Conservation (phyloP, 2,329 filamentous ascomycete species). For the Lojkania enalia region DNA sequence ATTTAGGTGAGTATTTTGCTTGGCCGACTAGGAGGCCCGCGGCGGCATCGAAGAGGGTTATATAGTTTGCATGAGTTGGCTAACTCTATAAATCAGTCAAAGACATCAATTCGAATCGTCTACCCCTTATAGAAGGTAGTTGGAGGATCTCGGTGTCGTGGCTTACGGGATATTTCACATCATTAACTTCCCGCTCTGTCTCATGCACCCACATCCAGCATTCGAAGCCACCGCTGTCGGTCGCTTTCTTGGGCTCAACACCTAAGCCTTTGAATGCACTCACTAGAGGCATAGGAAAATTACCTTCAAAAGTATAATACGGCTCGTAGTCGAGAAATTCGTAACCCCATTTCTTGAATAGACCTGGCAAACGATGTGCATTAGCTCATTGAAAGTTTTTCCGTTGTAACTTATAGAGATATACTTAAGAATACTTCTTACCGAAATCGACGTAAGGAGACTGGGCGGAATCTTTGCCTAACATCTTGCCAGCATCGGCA, state of each 20-base stretch:
- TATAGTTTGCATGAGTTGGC: not conserved
- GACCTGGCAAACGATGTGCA: not conserved
- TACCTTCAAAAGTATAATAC: slow-evolving; percentile 1
- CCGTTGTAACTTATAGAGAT: not conserved
- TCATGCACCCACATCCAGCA: slow-evolving; percentile 2
- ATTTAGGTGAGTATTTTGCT: not conserved
- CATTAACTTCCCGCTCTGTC: not conserved
- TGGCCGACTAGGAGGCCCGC: slow-evolving; percentile 3
- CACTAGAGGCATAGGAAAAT: not conserved
- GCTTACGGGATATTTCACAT: slow-evolving; percentile 1
- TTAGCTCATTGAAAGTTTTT: not conserved
- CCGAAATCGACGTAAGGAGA: not conserved
- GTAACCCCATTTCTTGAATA: slow-evolving; percentile 4
- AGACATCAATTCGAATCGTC: no score
- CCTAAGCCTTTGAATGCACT: not conserved
- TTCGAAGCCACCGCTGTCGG: not conserved
- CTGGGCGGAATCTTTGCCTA: not conserved
- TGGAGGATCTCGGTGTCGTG: no score
- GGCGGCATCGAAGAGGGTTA: not conserved
- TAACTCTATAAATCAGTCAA: not conserved
- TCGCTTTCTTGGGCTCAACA: not conserved
- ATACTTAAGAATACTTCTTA: not conserved
- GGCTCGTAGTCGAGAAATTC: not conserved
- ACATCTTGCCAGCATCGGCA: not conserved
- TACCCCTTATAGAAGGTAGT: no score